Conservation (phyloP, 495 filamentous ascomycete genomes). For the Lasiosphaeria hispida region DNA sequence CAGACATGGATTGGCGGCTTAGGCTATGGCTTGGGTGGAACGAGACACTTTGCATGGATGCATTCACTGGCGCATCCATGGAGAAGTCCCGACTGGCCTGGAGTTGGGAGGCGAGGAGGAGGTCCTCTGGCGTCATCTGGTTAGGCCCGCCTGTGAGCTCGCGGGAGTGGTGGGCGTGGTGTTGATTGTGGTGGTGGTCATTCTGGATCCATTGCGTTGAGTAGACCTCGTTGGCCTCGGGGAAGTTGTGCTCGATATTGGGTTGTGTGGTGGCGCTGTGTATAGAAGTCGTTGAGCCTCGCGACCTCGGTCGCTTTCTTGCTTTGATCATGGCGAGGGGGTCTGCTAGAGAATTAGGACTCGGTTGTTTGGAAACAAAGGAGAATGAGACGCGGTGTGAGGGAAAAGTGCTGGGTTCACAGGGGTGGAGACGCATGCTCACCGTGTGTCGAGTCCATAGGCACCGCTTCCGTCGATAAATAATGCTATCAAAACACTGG, state of each 20-base stretch:
- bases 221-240: slow-evolving; percentile 51
- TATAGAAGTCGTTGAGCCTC: slow-evolving; percentile 82
- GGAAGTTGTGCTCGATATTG: slow-evolving; percentile 57
- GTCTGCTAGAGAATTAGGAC: slow-evolving; percentile 27
- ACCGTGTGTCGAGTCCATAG: slow-evolving; percentile 37
- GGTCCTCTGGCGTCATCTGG: slow-evolving; percentile 63
- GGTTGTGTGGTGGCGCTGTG: slow-evolving; percentile 68
- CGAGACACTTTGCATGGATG: slow-evolving; percentile 46
- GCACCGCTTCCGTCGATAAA: slow-evolving; percentile 19
- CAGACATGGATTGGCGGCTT: slow-evolving; percentile 50
- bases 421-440: slow-evolving; percentile 19
- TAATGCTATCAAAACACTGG: slow-evolving; percentile 25
- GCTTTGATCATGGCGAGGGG: slow-evolving; percentile 36
- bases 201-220: slow-evolving; percentile 52
- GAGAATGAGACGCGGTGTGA: neutral
- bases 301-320: slow-evolving; percentile 66
- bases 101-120: slow-evolving; percentile 59
- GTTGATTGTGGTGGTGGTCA: slow-evolving; percentile 24
- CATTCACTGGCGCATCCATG: slow-evolving; percentile 51
- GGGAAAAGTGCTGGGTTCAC: neutral
- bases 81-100: slow-evolving; percentile 51
- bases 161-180: slow-evolving; percentile 46
- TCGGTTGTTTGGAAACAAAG: neutral
- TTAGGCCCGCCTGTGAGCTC: slow-evolving; percentile 30
- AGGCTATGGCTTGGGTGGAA: slow-evolving; percentile 52